Base-by-base conservation (phyloP, 176 grass and related monocot species). In the Sorghum bicolor region DNA sequence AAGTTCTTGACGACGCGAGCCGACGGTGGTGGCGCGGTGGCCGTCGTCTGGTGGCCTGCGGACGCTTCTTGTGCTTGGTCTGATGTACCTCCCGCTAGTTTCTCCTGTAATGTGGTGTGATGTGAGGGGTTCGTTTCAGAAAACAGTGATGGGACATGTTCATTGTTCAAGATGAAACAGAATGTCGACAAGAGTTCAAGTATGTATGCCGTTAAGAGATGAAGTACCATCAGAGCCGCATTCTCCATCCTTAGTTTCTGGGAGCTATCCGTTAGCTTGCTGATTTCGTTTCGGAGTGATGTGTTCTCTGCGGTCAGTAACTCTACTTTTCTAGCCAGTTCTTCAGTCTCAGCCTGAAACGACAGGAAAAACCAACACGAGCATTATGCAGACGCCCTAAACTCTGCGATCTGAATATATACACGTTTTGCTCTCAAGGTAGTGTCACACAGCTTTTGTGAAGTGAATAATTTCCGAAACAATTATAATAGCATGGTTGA, bases 171-270 rank as follows among this genome's bases (percentile, higher is more conserved):
- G n/a, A 39, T 70, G 66, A 63, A 50, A 64, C 8, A 4, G 24
- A 1, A 33, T 33, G 34, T 8, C 15, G 3, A 79, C 2, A 63
- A 68, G 41, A 69, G 34, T 31, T 78, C 30, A 8, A 25, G 15
- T 34, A 13, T 26, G 6, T 14, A 14, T 24, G 36, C 29, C 5
- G 17, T 26, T 20, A 33, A 67, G 24, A 82, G 2, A 62, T 24
- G 26, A 4, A 15, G 34, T 94, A 94, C 95, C 95, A 89, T 82
- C 4, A 94, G 79, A 67, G 79, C 15, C 40, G 86, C 87, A 72
- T 97, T 94, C 82, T 97, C 92, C 80, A 72, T 70, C 82, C 85
- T 89, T 11, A 94, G 90, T 52, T 92, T 91, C 78, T 94, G 86
- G 36, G 86, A 87, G 70, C 63, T 83, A 50, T 87, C 77, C 19